A percentile compares a stretch with the other conserved stretches of the same genome.
phyloP scores from a whole-genome alignment of 202 grass and related monocot genomes.

The Sporobolus alterniflorus region DNA sequence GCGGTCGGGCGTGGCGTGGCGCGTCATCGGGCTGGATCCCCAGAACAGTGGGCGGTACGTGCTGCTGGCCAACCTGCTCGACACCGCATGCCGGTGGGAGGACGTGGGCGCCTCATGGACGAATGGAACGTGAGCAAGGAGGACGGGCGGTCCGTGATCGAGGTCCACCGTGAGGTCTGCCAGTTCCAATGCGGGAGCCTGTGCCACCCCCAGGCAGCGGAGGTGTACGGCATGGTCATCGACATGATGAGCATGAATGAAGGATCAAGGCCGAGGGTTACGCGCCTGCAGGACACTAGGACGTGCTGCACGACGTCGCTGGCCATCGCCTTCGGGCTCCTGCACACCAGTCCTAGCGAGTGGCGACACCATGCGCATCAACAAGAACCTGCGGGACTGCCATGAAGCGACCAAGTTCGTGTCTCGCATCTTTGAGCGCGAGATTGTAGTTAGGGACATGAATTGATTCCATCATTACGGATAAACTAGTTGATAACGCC shows the following conservation, averaged over 20 bases:
- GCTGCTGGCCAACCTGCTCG: conserved; percentile 75
- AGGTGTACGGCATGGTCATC: conserved; percentile 57
- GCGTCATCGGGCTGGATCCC: conserved; percentile 76
- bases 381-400: conserved; percentile 69
- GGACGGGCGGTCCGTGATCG: conserved; percentile 57
- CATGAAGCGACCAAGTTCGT: conserved; percentile 57
- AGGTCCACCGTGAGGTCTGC: conserved; percentile 47
- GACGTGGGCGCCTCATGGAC: conserved; percentile 65
- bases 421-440: conserved; percentile 50
- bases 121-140: conserved; percentile 64
- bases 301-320: conserved; percentile 57
- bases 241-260: conserved; percentile 61
- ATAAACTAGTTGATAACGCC: too few relatives aligned
- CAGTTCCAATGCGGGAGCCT: conserved; percentile 58
- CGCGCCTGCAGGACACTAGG: conserved; percentile 22
- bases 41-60: conserved; percentile 76
- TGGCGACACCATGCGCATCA: conserved; percentile 53
- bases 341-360: conserved; percentile 43
- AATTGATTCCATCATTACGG: too few relatives aligned
- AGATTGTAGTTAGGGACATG: background rate
- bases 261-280: conserved; percentile 62
- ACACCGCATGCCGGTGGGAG: conserved; percentile 62
- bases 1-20: conserved; percentile 63
- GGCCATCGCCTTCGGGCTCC: conserved; percentile 66
- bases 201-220: conserved; percentile 40